phyloP scores from a whole-genome alignment of 805 yeast species.

The Suhomyces canberraensis region DNA sequence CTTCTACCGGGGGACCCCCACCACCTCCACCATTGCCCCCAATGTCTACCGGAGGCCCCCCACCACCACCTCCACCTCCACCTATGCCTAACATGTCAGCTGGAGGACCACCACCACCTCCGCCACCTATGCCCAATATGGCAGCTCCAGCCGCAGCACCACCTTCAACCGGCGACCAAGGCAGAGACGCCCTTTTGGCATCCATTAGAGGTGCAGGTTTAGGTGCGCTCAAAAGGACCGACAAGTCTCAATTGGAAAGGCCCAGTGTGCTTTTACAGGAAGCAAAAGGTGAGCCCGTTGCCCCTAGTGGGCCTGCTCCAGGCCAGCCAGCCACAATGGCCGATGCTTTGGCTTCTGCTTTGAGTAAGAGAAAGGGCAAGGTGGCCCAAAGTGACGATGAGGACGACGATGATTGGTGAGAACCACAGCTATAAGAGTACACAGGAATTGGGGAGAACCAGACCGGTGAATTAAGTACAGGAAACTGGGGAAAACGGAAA shows the following conservation, averaged over 20 bases:
- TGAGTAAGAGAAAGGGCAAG: slow-evolving; percentile 75
- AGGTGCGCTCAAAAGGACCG: slow-evolving; percentile 67
- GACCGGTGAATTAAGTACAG: too few relatives aligned
- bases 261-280: slow-evolving; percentile 74
- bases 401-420: slow-evolving; percentile 61
- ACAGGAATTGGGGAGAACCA: too few relatives aligned
- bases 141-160: slow-evolving; percentile 32
- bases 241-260: slow-evolving; percentile 76
- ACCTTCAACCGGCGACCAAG: slow-evolving; percentile 44
- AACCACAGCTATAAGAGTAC: too few relatives aligned
- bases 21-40: slow-evolving; percentile 23
- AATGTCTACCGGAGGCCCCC: slow-evolving; percentile 9
- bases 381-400: slow-evolving; percentile 82
- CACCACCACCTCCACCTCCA: slow-evolving; percentile 19
- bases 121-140: slow-evolving; percentile 32
- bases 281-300: slow-evolving; percentile 59
- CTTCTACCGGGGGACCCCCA: slow-evolving; percentile 15
- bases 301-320: slow-evolving; percentile 38
- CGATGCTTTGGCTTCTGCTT: slow-evolving; percentile 85
- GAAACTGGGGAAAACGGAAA: too few relatives aligned
- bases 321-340: slow-evolving; percentile 69
- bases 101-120: slow-evolving; percentile 38
- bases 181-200: slow-evolving; percentile 79
- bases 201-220: slow-evolving; percentile 80
- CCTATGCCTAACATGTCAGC: slow-evolving; percentile 15